Evolutionary conservation across 1,284 basidiomycete species (phyloP).

Genomic region (Polyporus tsugae): DNA sequence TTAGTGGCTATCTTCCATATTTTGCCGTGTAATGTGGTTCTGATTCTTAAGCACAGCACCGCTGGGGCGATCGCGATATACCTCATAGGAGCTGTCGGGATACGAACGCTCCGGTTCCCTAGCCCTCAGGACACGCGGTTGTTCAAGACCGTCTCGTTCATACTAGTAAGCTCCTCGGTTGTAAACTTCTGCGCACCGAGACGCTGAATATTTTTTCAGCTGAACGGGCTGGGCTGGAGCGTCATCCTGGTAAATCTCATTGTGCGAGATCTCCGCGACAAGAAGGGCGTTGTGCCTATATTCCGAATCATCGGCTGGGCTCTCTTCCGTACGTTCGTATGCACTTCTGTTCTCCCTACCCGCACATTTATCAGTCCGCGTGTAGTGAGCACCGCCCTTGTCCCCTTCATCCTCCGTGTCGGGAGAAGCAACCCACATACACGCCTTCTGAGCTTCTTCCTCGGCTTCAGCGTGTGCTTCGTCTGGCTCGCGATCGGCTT

Average conservation of each 20-base stretch:
- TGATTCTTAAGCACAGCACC: conserved; percentile 2
- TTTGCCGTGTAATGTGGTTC: background rate
- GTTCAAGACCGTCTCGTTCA: conserved; percentile 15
- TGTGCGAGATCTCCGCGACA: conserved; percentile 28
- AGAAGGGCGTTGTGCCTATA: conserved; percentile 21
- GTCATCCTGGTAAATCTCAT: conserved; percentile 26
- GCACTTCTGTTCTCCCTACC: conserved; percentile 17
- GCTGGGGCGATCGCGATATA: conserved; percentile 23
- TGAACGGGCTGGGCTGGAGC: conserved; percentile 27
- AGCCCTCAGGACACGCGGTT: conserved; percentile 12
- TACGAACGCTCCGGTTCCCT: conserved; percentile 11
- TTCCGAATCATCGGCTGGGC: conserved; percentile 62
- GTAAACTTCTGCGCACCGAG: too few species aligned
- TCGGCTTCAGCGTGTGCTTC: conserved; percentile 82
- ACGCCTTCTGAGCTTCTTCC: conserved; percentile 67
- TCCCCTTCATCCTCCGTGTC: conserved; percentile 56
- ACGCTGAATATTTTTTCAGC: conserved; percentile 4
- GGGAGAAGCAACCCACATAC: conserved; percentile 50
- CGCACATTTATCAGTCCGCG: background rate
- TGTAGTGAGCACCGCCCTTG: conserved; percentile 54
- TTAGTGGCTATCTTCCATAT: conserved; percentile 43
- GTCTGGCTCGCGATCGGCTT: conserved; percentile 85
- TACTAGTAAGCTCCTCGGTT: conserved; percentile 9
- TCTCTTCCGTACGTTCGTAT: conserved; percentile 59
- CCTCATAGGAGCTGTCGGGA: conserved; percentile 16